Percentiles rank a stretch among this genome's conserved stretches.
Evolutionary conservation across 225 moss, liverwort and hornwort genomes (phyloP).

Genomic region (Takakia lepidozioides): DNA sequence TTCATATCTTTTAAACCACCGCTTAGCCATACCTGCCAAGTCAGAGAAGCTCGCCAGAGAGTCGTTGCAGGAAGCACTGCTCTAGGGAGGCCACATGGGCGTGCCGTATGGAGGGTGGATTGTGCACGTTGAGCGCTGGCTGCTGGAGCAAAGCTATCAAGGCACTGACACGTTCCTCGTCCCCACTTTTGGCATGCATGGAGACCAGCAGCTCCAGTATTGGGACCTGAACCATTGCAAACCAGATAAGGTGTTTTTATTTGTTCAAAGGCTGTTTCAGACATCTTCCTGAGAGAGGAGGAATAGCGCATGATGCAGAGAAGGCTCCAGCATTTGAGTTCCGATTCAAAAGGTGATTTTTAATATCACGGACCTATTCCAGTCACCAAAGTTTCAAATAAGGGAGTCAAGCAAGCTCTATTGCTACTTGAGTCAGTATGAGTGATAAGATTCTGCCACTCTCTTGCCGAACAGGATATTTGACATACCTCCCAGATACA

Average conservation of each 20-base stretch:
- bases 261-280: background rate
- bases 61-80: conserved; percentile 86
- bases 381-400: too few relatives aligned
- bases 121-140: conserved; percentile 95
- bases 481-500: conserved; percentile 94
- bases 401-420: too few relatives aligned
- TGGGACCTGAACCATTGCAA: conserved; percentile 52
- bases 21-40: too few relatives aligned
- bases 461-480: background rate
- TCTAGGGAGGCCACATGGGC: conserved; percentile 86
- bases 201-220: conserved; percentile 92
- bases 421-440: too few relatives aligned
- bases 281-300: background rate
- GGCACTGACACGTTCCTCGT: conserved; percentile 65
- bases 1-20: too few relatives aligned
- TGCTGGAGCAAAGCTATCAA: conserved; percentile 93
- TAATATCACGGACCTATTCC: too few relatives aligned
- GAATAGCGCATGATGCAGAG: too few relatives aligned
- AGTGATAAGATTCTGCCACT: background rate
- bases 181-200: conserved; percentile 89
- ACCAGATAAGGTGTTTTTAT: background rate
- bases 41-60: conserved; percentile 74
- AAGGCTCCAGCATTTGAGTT: too few relatives aligned
- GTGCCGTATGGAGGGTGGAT: conserved; percentile 76
- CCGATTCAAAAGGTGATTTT: too few relatives aligned